phyloP scores from a whole-genome alignment of 176 grass and related monocot species.

The Eragrostis curvula region DNA sequence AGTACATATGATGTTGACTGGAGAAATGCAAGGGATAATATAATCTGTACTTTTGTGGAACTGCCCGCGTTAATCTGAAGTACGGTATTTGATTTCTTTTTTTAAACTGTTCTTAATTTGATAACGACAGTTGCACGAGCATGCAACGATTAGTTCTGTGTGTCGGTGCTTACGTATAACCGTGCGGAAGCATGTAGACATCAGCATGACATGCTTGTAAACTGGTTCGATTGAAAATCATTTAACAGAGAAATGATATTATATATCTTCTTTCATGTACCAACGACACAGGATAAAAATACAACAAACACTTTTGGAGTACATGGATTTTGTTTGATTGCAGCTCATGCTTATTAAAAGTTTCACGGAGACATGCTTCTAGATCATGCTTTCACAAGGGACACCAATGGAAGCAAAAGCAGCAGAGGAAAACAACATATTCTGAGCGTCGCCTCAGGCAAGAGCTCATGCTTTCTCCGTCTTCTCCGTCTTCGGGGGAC shows the following conservation, averaged over 20 bases:
- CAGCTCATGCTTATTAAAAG: constrained; percentile 52
- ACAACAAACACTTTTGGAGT: constrained; percentile 22
- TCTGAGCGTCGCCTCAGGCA: constrained; percentile 7
- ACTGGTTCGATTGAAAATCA: neutral
- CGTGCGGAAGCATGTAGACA: neutral
- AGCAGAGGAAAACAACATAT: constrained; percentile 15
- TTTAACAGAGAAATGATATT: neutral
- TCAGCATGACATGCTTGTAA: neutral
- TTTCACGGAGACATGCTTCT: constrained; percentile 21
- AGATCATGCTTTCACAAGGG: constrained; percentile 32
- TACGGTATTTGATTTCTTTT: neutral
- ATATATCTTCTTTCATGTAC: neutral
- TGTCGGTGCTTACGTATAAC: neutral
- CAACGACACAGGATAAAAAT: neutral
- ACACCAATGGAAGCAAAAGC: constrained; percentile 27
- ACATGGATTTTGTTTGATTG: constrained; percentile 27
- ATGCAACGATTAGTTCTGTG: neutral
- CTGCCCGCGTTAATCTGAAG: neutral
- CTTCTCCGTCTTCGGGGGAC: constrained; percentile 59
- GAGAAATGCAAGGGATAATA: constrained; percentile 41
- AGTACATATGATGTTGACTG: constrained; percentile 53
- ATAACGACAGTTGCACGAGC: neutral
- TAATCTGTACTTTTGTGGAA: constrained; percentile 15
- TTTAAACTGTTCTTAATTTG: neutral
- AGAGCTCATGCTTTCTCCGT: constrained; percentile 52